Percentiles rank a stretch among this genome's conserved stretches.
Conservation (phyloP, 805 yeast genomes). For the Saturnispora dispora region DNA sequence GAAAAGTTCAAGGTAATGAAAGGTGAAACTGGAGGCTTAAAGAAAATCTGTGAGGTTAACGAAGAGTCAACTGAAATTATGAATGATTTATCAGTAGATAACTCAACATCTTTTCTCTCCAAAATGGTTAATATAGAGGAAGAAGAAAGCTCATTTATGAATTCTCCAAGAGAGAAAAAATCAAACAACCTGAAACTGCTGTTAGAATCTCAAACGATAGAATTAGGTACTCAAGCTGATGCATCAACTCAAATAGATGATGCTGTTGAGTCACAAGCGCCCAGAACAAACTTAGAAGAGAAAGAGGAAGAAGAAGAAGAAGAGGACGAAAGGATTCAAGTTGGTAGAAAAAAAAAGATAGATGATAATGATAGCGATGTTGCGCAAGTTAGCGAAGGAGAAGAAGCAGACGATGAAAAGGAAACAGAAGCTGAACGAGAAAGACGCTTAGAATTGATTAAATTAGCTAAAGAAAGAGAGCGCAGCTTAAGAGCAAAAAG, state of each 20-base stretch:
- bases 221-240: constrained; percentile 4
- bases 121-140: constrained; percentile 7
- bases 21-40: constrained; percentile 3
- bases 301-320: constrained; percentile 13
- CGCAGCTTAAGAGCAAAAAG: constrained; percentile 24
- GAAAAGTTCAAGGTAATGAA: constrained; percentile 17
- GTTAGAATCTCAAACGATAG: constrained; percentile 1
- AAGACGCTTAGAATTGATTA: constrained; percentile 17
- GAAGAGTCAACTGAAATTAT: constrained; percentile 2
- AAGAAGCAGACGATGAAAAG: constrained; percentile 21
- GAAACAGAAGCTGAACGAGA: constrained; percentile 32
- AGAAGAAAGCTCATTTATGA: constrained; percentile 2
- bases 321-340: constrained; percentile 17
- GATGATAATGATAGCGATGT: constrained; percentile 20
- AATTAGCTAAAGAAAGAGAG: constrained; percentile 19
- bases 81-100: not conserved
- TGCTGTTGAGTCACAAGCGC: not conserved
- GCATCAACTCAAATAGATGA: constrained; percentile 2
- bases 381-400: constrained; percentile 9
- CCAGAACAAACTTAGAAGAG: not conserved
- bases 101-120: not conserved
- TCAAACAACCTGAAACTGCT: not conserved
- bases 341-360: constrained; percentile 6
- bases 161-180: not conserved
- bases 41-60: not conserved